phyloP scores from a whole-genome alignment of 2,329 filamentous ascomycete species.

The Cyphellophora europaea region DNA sequence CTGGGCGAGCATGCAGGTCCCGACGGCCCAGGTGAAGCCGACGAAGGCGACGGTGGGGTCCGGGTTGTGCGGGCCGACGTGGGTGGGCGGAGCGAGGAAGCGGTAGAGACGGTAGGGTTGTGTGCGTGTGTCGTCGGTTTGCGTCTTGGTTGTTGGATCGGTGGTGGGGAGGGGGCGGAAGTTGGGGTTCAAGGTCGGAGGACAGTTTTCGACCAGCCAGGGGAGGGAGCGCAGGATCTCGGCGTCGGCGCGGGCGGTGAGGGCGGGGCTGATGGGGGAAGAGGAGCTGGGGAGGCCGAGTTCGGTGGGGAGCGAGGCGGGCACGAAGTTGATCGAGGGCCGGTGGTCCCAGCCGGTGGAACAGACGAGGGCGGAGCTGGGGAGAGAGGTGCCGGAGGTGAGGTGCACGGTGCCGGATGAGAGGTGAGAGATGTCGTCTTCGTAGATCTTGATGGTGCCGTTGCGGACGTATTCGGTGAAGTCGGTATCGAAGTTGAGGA shows the following conservation, averaged over 20 bases:
- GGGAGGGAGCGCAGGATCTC: slow-evolving; percentile 33
- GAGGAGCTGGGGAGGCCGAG: slow-evolving; percentile 34
- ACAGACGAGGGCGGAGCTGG: slow-evolving; percentile 43
- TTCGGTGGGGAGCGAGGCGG: slow-evolving; percentile 25
- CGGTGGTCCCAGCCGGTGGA: slow-evolving; percentile 48
- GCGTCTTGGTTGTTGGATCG: slow-evolving; percentile 1
- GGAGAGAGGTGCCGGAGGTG: slow-evolving; percentile 33
- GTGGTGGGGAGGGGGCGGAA: slow-evolving; percentile 1
- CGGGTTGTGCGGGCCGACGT: neutral
- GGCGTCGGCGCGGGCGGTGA: slow-evolving; percentile 30
- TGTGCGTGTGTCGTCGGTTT: slow-evolving; percentile 2
- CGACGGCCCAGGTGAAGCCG: slow-evolving; percentile 36
- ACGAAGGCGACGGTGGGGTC: slow-evolving; percentile 37
- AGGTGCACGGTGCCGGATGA: slow-evolving; percentile 36
- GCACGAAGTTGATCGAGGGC: slow-evolving; percentile 39
- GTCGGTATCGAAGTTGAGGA: slow-evolving; percentile 50
- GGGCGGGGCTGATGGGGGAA: neutral
- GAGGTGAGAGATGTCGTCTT: slow-evolving; percentile 45
- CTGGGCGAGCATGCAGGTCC: slow-evolving; percentile 31
- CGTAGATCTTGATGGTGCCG: slow-evolving; percentile 44
- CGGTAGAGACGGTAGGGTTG: slow-evolving; percentile 34
- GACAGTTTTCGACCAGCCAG: neutral
- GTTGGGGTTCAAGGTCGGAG: slow-evolving; percentile 8
- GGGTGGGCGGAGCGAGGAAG: slow-evolving; percentile 32
- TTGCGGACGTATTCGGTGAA: slow-evolving; percentile 48